These are phyloP conservation scores for Avena atlantica DNA, from an alignment of 176 grass and related monocot species.

Conservation along the genomic window DNA sequence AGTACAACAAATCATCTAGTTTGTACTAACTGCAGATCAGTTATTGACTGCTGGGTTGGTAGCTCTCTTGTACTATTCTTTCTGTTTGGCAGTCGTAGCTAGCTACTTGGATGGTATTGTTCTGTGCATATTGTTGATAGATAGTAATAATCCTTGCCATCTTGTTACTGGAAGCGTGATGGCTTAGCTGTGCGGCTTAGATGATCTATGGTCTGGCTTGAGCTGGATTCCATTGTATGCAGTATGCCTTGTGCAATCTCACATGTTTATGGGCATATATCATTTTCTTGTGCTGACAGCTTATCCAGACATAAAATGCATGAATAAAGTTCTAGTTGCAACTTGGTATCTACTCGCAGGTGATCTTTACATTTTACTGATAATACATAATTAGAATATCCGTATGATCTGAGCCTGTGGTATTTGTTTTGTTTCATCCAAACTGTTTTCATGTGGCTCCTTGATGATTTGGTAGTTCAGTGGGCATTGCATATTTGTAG, in stretches of 20 bases:
- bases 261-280: conserved; percentile 3
- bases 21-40: conserved; percentile 56
- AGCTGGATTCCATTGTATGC: conserved; percentile 31
- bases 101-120: conserved; percentile 31
- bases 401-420: not conserved
- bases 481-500: not conserved
- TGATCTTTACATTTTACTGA: conserved; percentile 9
- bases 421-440: conserved; percentile 11
- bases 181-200: not conserved
- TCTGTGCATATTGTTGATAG: conserved; percentile 45
- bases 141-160: conserved; percentile 33
- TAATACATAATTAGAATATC: not conserved
- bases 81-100: conserved; percentile 43
- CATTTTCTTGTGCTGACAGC: conserved; percentile 11
- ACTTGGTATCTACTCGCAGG: not conserved
- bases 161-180: not conserved
- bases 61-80: conserved; percentile 50
- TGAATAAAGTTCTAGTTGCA: not conserved
- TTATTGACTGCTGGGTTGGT: conserved; percentile 40
- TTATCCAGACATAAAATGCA: not conserved
- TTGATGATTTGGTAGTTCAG: not conserved
- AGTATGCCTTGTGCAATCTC: conserved; percentile 13
- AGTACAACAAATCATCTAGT: conserved; percentile 51
- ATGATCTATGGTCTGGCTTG: conserved; percentile 32
- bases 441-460: not conserved